Evolutionary conservation across 345 rosid genomes (phyloP).

Genomic region (Lepidium africanum): DNA sequence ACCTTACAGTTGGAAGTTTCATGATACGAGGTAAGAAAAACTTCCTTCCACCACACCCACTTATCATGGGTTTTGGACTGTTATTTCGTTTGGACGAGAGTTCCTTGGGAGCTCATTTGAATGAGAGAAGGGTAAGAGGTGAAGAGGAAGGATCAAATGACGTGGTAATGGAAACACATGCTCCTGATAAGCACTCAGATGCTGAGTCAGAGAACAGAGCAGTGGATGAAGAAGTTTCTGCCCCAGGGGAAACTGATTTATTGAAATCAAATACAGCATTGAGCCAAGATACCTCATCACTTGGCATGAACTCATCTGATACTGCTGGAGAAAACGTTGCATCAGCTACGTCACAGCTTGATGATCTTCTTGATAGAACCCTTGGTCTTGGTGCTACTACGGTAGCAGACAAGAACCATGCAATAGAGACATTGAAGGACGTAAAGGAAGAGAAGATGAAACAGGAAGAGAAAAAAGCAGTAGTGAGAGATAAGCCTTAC

Average conservation of each 20-base stretch:
- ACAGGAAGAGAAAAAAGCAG: conserved; percentile 41
- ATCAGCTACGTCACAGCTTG: conserved; percentile 58
- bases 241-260: conserved; percentile 20
- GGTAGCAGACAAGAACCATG: conserved; percentile 35
- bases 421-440: conserved; percentile 36
- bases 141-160: conserved; percentile 79
- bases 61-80: conserved; percentile 95
- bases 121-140: conserved; percentile 94
- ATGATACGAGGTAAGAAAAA: conserved; percentile 98
- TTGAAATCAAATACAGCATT: conserved; percentile 25
- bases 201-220: conserved; percentile 53
- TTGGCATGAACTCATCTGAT: conserved; percentile 24
- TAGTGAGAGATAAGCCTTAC: conserved; percentile 54
- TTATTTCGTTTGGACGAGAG: conserved; percentile 97
- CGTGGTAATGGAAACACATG: conserved; percentile 40
- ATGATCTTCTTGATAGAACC: conserved; percentile 92
- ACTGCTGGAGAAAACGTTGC: conserved; percentile 32
- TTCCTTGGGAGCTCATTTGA: conserved; percentile 92
- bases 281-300: conserved; percentile 19
- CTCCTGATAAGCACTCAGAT: conserved; percentile 50
- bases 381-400: conserved; percentile 77
- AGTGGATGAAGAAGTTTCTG: conserved; percentile 26
- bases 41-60: conserved; percentile 96
- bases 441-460: conserved; percentile 33
- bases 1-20: conserved; percentile 96